Percentiles rank a stretch among this genome's conserved stretches.
Evolutionary conservation across 1,139 yeast genomes (phyloP).

Genomic region (Candida albicans): DNA sequence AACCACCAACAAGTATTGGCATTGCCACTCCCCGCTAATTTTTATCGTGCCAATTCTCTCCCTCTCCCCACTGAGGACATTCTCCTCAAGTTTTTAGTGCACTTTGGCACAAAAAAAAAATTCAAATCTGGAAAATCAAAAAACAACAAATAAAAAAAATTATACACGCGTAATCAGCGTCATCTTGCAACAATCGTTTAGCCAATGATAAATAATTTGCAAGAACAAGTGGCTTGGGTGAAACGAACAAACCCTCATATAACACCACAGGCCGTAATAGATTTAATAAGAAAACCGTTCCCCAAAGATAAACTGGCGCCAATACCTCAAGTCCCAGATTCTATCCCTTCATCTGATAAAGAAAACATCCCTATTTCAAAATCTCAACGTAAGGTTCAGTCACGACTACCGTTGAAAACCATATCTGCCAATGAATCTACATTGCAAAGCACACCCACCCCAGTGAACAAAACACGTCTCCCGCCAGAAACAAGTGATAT

Average conservation of each 20-base stretch:
- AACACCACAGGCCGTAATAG: constrained; percentile 9
- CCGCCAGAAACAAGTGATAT: neutral
- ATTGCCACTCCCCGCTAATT: no score
- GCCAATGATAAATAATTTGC: constrained; percentile 12
- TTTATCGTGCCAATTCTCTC: neutral
- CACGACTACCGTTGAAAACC: constrained; percentile 2
- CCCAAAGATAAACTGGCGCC: constrained; percentile 3
- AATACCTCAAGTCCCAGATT: neutral
- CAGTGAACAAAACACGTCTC: neutral
- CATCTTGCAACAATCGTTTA: constrained; percentile 6
- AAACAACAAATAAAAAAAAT: neutral
- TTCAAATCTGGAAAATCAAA: neutral
- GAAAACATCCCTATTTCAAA: constrained; percentile 4
- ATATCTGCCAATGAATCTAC: constrained; percentile 1
- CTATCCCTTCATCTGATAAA: constrained; percentile 5
- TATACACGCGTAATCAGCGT: neutral
- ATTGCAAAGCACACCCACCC: neutral
- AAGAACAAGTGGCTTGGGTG: constrained; percentile 17
- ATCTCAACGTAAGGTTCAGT: constrained; percentile 1
- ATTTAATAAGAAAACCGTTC: constrained; percentile 18
- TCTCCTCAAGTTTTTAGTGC: neutral
- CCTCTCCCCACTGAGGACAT: neutral
- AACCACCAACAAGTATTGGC: neutral
- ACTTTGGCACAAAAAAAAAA: neutral
- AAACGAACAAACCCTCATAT: constrained; percentile 11